Base-by-base conservation (phyloP, 2,329 filamentous ascomycete genomes). In the Dactylonectria estremocensis region DNA sequence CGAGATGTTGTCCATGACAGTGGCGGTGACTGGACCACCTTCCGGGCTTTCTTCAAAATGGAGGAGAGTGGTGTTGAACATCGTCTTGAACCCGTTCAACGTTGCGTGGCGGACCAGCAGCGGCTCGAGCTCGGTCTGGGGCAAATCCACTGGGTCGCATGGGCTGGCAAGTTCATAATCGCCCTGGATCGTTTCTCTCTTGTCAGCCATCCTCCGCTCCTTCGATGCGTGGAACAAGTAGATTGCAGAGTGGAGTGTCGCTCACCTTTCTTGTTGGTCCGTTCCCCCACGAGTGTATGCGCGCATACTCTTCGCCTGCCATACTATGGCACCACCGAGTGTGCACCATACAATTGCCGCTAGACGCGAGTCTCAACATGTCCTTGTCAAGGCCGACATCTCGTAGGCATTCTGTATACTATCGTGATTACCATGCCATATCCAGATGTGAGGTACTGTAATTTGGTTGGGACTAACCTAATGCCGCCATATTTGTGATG, bases 281-380 rank as follows among this genome's bases (percentile, higher is more conserved):
- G 61, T 85, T 80, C 2, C 86, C 87, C 86, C 86, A 88, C 0
- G 86, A 86, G 70, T 85, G 82, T 6, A 85, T 78, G 2, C 86
- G 80, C 0, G 81, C 85, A 71, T 82, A 88, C 69, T 88, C 86
- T 33, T 84, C 83, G 2, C 87, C 86, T 9, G 84, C 82, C 83
- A 88, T 86, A 69, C 81, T 85, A 52, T 82, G 76, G 66, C 82
- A 86, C 86, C 86, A 88, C 16, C 86, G 76, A 2, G 85, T 87
- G 68, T 87, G 85, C 35, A 80, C 70, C 83, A 88, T 87, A 68
- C 78, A 78, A 20, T 80, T 69, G 28, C 82, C 80, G 2, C 78
- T 76, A 0, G 80, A 80, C 1, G 81, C 80, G 9, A 83, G 77
- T 40, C 76, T 69, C 3, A 79, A 61, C 28, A 81, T 80, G 22